Evolutionary conservation across 345 rosid genomes (phyloP), one percentile per base, ranked within the genome.

Genomic region (Ceriops decandra): DNA sequence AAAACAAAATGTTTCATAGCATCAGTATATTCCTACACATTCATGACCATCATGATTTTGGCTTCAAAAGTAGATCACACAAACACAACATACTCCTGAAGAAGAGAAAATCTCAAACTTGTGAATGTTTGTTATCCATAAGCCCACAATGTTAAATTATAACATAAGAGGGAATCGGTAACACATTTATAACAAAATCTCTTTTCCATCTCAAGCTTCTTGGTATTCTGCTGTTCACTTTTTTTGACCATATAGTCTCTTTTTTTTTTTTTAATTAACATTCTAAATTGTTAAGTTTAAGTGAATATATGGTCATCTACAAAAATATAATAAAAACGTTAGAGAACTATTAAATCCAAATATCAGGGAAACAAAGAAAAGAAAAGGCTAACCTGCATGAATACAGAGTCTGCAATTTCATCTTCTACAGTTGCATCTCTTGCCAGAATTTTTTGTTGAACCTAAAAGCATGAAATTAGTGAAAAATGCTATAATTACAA

Each of bases 351-450:
- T 2, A 21, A 56, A 49, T 1, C 46, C 31, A 28, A 60, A 3
- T 24, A 15, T 46, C 21, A 0, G 30, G 16, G 49, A 3, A 15
- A 60, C 36, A 57, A 16, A 65, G 0, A 0, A 46, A 16, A 27
- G n/a, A 0, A n/a, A 53, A 47, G 59, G 77, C 88, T 69, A 52
- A 89, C 99, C 97, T 95, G 93, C 71, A 91, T 76, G 57, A 95
- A 95, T 59, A 95, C 96, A 13, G 95, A 84, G 76, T 95, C 97
- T 1, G 95, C 95, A 31, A 95, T 95, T 82, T 90, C 95, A 76
- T 91, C 99, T 70, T 95, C 99, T 19, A 64, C 85, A 1, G 92
- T 87, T 35, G 82, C 73, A 60, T 83, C 89, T 74, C 99, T 84
- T 17, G 78, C 81, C 68, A 74, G 76, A 65, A 88, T 85, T 77